These are phyloP conservation scores for Naganishia sp. DNA, from an alignment of 1,284 basidiomycete species.

Conservation along the genomic window DNA sequence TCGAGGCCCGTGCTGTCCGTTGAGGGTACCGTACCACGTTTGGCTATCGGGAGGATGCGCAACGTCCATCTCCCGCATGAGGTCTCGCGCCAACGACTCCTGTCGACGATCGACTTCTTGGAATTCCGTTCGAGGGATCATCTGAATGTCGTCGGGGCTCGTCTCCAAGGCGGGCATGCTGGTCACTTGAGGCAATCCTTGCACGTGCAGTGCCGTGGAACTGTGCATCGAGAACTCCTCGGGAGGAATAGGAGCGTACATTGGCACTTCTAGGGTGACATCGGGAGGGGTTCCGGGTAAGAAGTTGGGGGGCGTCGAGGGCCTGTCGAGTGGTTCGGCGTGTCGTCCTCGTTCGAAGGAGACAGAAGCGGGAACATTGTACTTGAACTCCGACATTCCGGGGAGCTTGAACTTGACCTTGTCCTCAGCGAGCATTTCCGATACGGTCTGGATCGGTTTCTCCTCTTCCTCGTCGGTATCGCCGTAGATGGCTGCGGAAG, in stretches of 20 bases:
- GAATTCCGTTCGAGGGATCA: constrained; percentile 2
- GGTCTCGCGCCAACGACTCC: not conserved
- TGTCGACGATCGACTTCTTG: not conserved
- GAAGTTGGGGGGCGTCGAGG: not conserved
- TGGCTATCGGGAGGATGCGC: not conserved
- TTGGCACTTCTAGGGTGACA: not conserved
- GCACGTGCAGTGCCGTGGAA: not conserved
- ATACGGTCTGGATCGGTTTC: not conserved
- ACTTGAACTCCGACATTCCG: too few species aligned
- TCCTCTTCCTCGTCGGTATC: not conserved
- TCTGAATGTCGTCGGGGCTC: not conserved
- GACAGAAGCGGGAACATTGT: too few species aligned
- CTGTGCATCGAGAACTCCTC: not conserved
- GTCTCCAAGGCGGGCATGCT: not conserved
- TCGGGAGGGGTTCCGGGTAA: not conserved
- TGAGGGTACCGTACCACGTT: not conserved
- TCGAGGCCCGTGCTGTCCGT: not conserved
- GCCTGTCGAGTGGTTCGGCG: not conserved
- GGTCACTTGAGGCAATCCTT: not conserved
- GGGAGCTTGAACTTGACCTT: too few species aligned
- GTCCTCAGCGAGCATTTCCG: not conserved
- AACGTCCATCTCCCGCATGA: not conserved
- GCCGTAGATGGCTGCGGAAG: not conserved
- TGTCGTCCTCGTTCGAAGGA: not conserved
- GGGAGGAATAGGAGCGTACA: constrained; percentile 1